Conservation (phyloP, 164 flowering plant species). For the Nymphaea colorata region DNA sequence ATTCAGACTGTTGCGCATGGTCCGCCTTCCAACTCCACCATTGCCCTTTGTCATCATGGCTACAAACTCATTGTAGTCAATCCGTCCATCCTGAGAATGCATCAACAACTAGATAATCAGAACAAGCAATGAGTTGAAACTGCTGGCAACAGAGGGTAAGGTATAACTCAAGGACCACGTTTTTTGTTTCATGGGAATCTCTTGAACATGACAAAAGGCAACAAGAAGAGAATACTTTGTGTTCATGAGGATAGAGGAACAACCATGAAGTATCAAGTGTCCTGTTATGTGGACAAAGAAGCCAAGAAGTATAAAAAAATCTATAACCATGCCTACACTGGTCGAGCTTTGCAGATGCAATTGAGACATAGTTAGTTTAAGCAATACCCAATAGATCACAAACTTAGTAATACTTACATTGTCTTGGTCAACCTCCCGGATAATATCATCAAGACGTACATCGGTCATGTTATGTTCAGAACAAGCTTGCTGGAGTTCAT, state of each 20-base stretch:
- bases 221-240: neutral
- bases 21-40: conserved; percentile 79
- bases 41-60: conserved; percentile 97
- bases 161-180: neutral
- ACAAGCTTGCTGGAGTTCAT: conserved; percentile 96
- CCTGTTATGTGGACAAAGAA: too few relatives aligned
- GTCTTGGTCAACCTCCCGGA: conserved; percentile 95
- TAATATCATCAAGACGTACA: conserved; percentile 73
- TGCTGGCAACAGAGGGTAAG: neutral
- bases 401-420: conserved; percentile 40
- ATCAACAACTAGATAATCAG: neutral
- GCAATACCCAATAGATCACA: neutral
- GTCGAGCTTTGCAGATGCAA: too few relatives aligned
- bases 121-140: neutral
- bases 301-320: too few relatives aligned
- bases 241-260: too few relatives aligned
- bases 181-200: neutral
- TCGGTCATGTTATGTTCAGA: conserved; percentile 85
- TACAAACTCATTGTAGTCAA: conserved; percentile 89
- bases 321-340: too few relatives aligned
- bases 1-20: conserved; percentile 84
- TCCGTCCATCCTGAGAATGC: conserved; percentile 70
- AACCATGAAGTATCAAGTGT: too few relatives aligned
- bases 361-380: too few relatives aligned
- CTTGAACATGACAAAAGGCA: neutral